Conservation (phyloP, 2,329 filamentous ascomycete species). For the Exserohilum rostratum region DNA sequence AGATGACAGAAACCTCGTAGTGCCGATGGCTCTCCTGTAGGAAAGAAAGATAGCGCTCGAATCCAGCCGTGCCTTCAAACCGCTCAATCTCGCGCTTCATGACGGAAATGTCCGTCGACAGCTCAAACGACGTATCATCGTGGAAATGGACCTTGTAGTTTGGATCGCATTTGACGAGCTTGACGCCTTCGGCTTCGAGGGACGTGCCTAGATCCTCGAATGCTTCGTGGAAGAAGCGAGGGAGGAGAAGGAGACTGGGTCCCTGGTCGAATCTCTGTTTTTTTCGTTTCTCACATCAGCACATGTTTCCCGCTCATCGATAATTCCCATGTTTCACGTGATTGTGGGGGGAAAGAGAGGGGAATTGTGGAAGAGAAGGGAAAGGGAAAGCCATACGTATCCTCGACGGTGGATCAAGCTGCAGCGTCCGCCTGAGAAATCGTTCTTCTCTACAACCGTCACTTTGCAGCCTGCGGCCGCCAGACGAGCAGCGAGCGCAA, state of each 20-base stretch:
- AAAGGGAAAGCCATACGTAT: conserved; percentile 51
- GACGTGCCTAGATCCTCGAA: conserved; percentile 73
- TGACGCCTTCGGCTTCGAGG: conserved; percentile 68
- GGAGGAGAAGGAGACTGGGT: conserved; percentile 74
- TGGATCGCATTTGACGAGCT: conserved; percentile 73
- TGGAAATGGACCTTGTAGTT: conserved; percentile 79
- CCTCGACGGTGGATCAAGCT: conserved; percentile 66
- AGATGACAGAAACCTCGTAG: conserved; percentile 70
- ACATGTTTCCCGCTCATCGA: too few relatives aligned
- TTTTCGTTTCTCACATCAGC: not conserved
- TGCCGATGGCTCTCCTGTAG: conserved; percentile 71
- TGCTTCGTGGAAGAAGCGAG: conserved; percentile 71
- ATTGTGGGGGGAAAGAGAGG: too few relatives aligned
- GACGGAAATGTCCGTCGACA: conserved; percentile 70
- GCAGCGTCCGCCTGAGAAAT: conserved; percentile 73
- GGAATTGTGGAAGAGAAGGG: too few relatives aligned
- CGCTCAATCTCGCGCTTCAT: conserved; percentile 76
- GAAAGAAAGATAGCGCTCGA: conserved; percentile 71
- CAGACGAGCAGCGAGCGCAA: conserved; percentile 73
- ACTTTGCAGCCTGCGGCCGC: conserved; percentile 72
- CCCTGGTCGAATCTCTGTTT: conserved; percentile 73
- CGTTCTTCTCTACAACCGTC: conserved; percentile 80
- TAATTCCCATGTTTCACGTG: too few relatives aligned
- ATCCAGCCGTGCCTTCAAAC: conserved; percentile 75
- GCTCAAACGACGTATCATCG: conserved; percentile 67